phyloP scores from a whole-genome alignment of 257 asterid genomes.

The Solanum pinnatisectum region DNA sequence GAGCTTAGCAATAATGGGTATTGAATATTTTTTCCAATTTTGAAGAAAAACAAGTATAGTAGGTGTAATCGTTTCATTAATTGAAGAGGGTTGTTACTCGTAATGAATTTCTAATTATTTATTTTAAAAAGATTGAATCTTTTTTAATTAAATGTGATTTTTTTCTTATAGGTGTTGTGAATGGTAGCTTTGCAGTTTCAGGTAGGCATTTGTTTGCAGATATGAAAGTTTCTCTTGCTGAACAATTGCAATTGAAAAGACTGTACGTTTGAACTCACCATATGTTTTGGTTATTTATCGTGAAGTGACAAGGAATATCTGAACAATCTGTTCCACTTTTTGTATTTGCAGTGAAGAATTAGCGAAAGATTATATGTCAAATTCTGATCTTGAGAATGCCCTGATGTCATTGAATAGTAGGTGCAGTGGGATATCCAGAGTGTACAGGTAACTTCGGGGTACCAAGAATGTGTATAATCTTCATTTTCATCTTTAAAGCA shows the following conservation, averaged over 20 bases:
- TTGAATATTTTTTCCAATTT: background rate
- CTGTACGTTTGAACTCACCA: conserved; percentile 35
- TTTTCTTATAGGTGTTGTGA: conserved; percentile 17
- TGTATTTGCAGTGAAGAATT: conserved; percentile 46
- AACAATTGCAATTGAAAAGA: conserved; percentile 41
- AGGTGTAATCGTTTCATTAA: background rate
- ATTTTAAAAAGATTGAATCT: background rate
- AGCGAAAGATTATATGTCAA: conserved; percentile 84
- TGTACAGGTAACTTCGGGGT: conserved; percentile 57
- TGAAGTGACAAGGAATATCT: background rate
- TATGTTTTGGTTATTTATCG: background rate
- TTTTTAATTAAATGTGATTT: background rate
- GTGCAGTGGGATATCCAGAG: conserved; percentile 67
- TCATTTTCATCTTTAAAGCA: background rate
- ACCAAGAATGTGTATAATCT: background rate
- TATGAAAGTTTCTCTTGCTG: conserved; percentile 14
- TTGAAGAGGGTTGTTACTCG: background rate
- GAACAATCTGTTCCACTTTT: background rate
- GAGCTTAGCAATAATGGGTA: background rate
- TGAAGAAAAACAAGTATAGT: background rate
- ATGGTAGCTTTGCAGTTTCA: conserved; percentile 22
- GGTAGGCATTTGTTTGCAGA: conserved; percentile 39
- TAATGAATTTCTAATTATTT: background rate
- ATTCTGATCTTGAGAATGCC: conserved; percentile 76
- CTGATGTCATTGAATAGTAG: conserved; percentile 49